Conservation (phyloP, 1,139 yeast genomes). For the Yamadazyma triangularis region DNA sequence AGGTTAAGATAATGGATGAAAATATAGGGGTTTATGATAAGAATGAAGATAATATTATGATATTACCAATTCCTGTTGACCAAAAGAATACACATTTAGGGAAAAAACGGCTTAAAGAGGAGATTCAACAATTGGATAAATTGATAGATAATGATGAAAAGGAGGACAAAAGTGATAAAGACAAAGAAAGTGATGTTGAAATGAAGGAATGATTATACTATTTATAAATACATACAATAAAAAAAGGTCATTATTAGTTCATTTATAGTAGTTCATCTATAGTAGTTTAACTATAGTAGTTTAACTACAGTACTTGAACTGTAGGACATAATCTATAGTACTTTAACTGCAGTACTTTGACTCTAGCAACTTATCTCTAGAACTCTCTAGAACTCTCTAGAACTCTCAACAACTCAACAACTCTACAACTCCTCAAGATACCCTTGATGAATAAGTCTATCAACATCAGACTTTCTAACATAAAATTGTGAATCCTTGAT, state of each 20-base stretch:
- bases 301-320: no score
- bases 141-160: constrained; percentile 15
- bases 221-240: no score
- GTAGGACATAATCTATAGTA: no score
- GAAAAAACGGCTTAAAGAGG: constrained; percentile 39
- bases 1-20: constrained; percentile 55
- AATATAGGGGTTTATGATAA: constrained; percentile 46
- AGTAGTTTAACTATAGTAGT: no score
- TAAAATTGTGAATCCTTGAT: constrained; percentile 96
- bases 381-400: no score
- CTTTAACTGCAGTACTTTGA: no score
- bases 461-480: constrained; percentile 91
- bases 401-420: no score
- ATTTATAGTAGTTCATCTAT: no score
- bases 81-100: constrained; percentile 62
- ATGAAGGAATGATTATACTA: constrained; percentile 5
- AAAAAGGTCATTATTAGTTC: no score
- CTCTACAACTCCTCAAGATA: constrained; percentile 70
- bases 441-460: constrained; percentile 90
- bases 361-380: no score
- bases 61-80: constrained; percentile 56
- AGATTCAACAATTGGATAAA: constrained; percentile 23
- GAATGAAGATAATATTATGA: constrained; percentile 45
- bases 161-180: constrained; percentile 9
- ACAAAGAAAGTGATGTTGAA: constrained; percentile 9